phyloP scores from a whole-genome alignment of 2,329 filamentous ascomycete species.

The Lachnellula subtilissima region DNA sequence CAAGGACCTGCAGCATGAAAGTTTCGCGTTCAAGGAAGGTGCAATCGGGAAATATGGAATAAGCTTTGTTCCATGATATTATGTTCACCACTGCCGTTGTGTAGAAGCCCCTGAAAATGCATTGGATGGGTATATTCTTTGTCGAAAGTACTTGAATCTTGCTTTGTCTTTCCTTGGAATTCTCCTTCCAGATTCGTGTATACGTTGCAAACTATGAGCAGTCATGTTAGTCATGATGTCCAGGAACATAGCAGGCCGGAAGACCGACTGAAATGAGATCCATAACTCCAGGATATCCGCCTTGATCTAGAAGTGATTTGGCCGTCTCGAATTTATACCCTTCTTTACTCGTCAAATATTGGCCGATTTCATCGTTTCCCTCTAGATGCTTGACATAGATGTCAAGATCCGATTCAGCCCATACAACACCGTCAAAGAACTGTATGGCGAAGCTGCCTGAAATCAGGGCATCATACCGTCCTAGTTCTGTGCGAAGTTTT shows the following conservation, averaged over 20 bases:
- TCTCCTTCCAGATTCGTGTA: not conserved
- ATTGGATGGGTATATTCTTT: not conserved
- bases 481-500: conserved; percentile 1
- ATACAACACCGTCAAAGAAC: conserved; percentile 9
- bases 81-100: conserved; percentile 3
- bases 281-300: not conserved
- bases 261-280: not conserved
- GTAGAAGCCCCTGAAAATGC: conserved; percentile 5
- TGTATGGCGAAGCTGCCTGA: conserved; percentile 4
- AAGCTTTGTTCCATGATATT: conserved; percentile 9
- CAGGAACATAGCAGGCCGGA: too few species aligned
- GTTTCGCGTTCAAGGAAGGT: conserved; percentile 4
- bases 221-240: too few species aligned
- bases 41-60: conserved; percentile 5
- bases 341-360: not conserved
- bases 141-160: not conserved
- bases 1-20: not conserved
- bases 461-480: conserved; percentile 1
- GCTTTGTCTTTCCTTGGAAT: not conserved
- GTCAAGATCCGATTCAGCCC: conserved; percentile 11
- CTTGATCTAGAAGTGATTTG: not conserved
- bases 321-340: not conserved
- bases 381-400: conserved; percentile 2
- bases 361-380: not conserved
- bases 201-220: not conserved